Evolutionary conservation across 2,329 filamentous ascomycete genomes (phyloP), one percentile per base, ranked within the genome.

Genomic region (Coccinonectria pachysandricola): DNA sequence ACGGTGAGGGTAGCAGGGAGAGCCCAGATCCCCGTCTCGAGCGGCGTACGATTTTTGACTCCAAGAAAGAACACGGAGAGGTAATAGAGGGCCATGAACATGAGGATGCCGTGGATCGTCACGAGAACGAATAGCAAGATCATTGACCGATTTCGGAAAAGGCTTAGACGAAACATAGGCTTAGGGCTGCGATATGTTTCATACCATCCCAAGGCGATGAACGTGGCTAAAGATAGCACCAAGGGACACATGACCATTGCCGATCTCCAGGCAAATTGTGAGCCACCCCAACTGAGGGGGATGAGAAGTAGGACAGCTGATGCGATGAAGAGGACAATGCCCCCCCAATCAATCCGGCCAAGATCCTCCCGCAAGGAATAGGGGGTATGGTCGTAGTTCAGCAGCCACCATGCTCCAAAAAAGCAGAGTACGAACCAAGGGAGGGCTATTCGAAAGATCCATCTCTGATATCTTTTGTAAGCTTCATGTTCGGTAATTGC

Each of bases 261-360:
- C 6, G 43, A 45, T 9, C 19, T 34, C 45, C 45, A 49, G 6
- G 32, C 12, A 20, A 27, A 42, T 6, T 20, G 19, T 8, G 39
- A 32, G 9, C 39, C 34, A 6, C 26, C 36, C 32, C 32, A 39
- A 17, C 22, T 35, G 19, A 42, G 17, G 18, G 37, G 31, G 24
- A 44, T 16, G 4, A 47, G 30, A 5, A 46, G 21, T 3, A 28
- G 27, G 16, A 40, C 25, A 2, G 35, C 31, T 5, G 35, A 36
- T 14, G 36, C 12, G 7, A 48, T 44, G 43, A 83, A 81, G 4
- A 83, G 43, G 1, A 66, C 36, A 4, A 68, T 64, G 2, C 79
- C 78, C n/a, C n/a, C n/a, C n/a, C n/a, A n/a, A n/a, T n/a, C n/a
- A 16, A 71, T 28, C 64, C 70, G 82, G 44, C 83, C 77, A 13